These are phyloP conservation scores for Plicaturopsis crispa DNA, from an alignment of 768 basidiomycete genomes.

Conservation along the genomic window DNA sequence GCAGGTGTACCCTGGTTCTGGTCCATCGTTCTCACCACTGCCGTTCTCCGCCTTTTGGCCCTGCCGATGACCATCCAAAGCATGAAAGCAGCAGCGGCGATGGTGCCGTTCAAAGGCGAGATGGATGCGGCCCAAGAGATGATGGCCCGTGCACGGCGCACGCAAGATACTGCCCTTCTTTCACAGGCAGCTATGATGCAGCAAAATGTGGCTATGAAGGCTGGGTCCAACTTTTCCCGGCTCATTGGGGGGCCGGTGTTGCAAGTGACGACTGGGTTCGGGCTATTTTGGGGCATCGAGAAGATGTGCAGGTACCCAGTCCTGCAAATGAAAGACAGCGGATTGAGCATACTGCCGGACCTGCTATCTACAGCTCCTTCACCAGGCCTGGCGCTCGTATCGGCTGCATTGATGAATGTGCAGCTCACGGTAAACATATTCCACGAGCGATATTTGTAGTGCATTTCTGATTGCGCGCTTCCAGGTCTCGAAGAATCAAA, in stretches of 20 bases:
- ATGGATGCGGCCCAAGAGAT: constrained; percentile 39
- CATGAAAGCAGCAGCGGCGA: constrained; percentile 47
- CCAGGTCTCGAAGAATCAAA: too few species aligned
- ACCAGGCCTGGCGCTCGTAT: constrained; percentile 64
- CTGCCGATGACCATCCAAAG: constrained; percentile 54
- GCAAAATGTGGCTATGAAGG: constrained; percentile 56
- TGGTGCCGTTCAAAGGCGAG: constrained; percentile 53
- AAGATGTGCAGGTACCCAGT: constrained; percentile 65
- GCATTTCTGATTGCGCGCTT: too few species aligned
- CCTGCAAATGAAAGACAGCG: constrained; percentile 69
- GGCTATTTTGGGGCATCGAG: constrained; percentile 78
- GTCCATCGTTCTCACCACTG: constrained; percentile 62
- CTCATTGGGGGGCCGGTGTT: constrained; percentile 37
- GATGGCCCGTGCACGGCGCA: constrained; percentile 25
- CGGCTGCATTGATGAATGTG: constrained; percentile 51
- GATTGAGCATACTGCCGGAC: constrained; percentile 67
- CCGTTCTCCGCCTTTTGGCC: constrained; percentile 52
- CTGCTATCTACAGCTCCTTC: constrained; percentile 73
- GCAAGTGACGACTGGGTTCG: constrained; percentile 73
- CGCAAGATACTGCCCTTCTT: constrained; percentile 6
- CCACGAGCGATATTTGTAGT: too few species aligned
- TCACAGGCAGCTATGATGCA: constrained; percentile 31
- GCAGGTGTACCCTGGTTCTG: constrained; percentile 79
- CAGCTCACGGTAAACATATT: constrained; percentile 62
- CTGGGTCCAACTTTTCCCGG: constrained; percentile 42